These are phyloP conservation scores for Xylariomycetidae sp. DNA, from an alignment of 2,329 filamentous ascomycete species.

Conservation along the genomic window DNA sequence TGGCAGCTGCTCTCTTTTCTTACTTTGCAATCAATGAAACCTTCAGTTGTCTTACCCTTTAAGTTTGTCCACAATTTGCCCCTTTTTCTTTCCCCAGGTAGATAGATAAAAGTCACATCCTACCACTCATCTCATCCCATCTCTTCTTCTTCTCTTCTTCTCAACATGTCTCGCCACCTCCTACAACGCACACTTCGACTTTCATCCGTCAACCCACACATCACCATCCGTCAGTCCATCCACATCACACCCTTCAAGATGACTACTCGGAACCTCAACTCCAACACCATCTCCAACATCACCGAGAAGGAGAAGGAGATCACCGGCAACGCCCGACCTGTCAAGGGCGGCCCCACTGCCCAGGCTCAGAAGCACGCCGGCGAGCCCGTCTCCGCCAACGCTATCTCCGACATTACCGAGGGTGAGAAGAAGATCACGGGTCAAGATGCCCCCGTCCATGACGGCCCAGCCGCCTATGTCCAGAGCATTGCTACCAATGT, in stretches of 20 bases:
- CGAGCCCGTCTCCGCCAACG: slow-evolving; percentile 23
- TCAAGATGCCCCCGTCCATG: slow-evolving; percentile 18
- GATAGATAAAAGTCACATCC: too few relatives aligned
- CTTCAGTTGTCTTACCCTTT: too few relatives aligned
- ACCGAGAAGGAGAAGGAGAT: slow-evolving; percentile 34
- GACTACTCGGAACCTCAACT: slow-evolving; percentile 14
- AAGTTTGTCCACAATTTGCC: too few relatives aligned
- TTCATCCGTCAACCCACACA: not conserved
- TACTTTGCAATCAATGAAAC: too few relatives aligned
- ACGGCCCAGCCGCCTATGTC: slow-evolving; percentile 31
- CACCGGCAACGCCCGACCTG: slow-evolving; percentile 30
- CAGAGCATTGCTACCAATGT: slow-evolving; percentile 22
- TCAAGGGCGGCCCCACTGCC: too few relatives aligned
- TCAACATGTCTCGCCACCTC: slow-evolving; percentile 13
- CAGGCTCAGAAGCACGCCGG: slow-evolving; percentile 32
- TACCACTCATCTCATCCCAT: too few relatives aligned
- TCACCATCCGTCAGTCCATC: slow-evolving; percentile 3
- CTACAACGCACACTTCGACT: slow-evolving; percentile 8
- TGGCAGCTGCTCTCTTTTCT: too few relatives aligned
- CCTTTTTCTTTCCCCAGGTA: too few relatives aligned
- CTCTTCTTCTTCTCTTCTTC: too few relatives aligned
- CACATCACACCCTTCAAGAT: slow-evolving; percentile 10
- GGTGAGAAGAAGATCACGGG: slow-evolving; percentile 35
- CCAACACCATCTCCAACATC: slow-evolving; percentile 33
- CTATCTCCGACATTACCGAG: slow-evolving; percentile 34